Evolutionary conservation across 345 rosid genomes (phyloP), one percentile per base, ranked within the genome.

Genomic region (Diplotaxis tenuifolia): DNA sequence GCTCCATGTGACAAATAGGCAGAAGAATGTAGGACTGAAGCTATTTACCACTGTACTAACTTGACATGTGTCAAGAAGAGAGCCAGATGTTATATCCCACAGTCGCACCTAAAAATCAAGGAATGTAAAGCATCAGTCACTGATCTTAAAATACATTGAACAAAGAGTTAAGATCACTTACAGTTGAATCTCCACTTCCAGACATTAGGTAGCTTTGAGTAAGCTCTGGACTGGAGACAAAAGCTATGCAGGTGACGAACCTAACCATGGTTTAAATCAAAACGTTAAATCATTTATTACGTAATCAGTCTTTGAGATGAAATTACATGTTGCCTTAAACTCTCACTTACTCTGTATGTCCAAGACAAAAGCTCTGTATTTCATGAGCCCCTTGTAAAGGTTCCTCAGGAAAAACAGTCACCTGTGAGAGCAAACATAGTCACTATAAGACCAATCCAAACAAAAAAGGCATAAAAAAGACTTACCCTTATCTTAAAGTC

Each of bases 181-280:
- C 98, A 1, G 96, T 87, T 68, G 96, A 90, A 85, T 95, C 98
- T 53, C 98, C 97, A 66, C 99, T 85, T 72, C 98, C 98, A 62
- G 99, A 92, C 72, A 92, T 82, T 74, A 95, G 99, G 73, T 83
- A 82, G 52, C 86, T 91, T 31, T 83, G 85, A 20, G 85, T 80
- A 67, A 63, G 77, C 70, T 87, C 91, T 61, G 71, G 80, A 25
- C 78, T 62, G 78, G 67, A 32, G 75, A 90, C 38, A 80, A 95
- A 95, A 59, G 92, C 83, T 36, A 87, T 85, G 84, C 96, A 85
- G 32, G 96, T 84, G 28, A 95, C 86, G 78, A 87, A 95, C 78
- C 98, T 95, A 81, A 16, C 11, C n/a, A 67, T 38, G 40, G n/a
- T 28, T 68, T 45, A 19, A 12, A 22, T 69, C 22, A 29, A 29